Evolutionary conservation across 1,139 yeast species (phyloP).

Genomic region (Scheffersomyces titani): DNA sequence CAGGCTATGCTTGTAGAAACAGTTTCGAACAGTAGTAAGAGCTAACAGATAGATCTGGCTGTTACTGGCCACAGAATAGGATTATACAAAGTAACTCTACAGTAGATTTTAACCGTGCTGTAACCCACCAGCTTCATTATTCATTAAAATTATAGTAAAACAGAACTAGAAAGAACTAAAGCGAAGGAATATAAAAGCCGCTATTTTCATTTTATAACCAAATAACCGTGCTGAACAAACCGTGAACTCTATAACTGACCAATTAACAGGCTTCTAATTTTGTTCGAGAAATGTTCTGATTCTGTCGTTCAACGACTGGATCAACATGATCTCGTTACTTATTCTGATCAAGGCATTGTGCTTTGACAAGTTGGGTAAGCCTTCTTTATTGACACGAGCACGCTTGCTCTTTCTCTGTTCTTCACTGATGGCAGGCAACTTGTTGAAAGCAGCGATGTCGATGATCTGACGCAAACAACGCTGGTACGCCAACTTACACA

Average conservation of each 20-base stretch:
- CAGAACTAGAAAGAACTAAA: not conserved
- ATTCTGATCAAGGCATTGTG: conserved; percentile 48
- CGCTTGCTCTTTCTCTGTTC: conserved; percentile 41
- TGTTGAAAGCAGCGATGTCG: conserved; percentile 42
- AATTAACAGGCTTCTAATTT: not conserved
- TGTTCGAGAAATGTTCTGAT: conserved; percentile 23
- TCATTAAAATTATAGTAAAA: not conserved
- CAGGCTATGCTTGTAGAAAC: not conserved
- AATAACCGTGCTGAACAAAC: not conserved
- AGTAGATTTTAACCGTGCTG: not conserved
- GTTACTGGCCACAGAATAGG: too few species aligned
- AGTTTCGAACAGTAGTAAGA: not conserved
- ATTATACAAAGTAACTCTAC: not conserved
- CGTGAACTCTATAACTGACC: not conserved
- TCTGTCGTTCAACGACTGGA: conserved; percentile 35
- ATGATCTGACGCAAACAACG: conserved; percentile 45
- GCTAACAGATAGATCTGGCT: too few species aligned
- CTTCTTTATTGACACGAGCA: conserved; percentile 45
- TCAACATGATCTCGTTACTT: conserved; percentile 39
- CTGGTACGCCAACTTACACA: conserved; percentile 67
- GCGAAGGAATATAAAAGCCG: not conserved
- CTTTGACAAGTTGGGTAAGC: conserved; percentile 49
- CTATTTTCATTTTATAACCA: not conserved
- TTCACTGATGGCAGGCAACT: conserved; percentile 17
- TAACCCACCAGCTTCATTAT: not conserved